These are phyloP conservation scores for Erythrobasidium hasegawianum DNA, from an alignment of 1,284 basidiomycete species.

Conservation along the genomic window DNA sequence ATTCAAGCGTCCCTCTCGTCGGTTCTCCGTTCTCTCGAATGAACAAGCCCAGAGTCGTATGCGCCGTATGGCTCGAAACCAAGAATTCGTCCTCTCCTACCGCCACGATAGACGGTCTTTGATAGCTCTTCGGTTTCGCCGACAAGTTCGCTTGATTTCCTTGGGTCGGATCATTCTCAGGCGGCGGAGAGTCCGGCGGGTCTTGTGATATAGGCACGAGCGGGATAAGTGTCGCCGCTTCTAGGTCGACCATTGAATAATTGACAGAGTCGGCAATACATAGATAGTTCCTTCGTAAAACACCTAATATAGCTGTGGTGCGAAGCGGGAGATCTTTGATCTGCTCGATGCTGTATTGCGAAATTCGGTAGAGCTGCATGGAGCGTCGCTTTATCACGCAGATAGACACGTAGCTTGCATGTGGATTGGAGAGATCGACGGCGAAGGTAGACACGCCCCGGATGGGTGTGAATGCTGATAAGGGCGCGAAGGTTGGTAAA, in stretches of 20 bases:
- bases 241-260: conserved; percentile 75
- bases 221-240: conserved; percentile 62
- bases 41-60: conserved; percentile 71
- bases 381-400: conserved; percentile 69
- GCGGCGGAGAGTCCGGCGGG: conserved; percentile 22
- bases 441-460: conserved; percentile 72
- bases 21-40: conserved; percentile 78
- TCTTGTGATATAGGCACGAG: conserved; percentile 72
- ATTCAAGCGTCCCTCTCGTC: conserved; percentile 79
- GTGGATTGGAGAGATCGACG: conserved; percentile 63
- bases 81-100: conserved; percentile 66
- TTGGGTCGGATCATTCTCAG: conserved; percentile 11
- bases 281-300: conserved; percentile 62
- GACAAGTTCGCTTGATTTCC: neutral
- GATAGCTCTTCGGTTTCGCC: conserved; percentile 20
- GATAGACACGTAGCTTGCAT: conserved; percentile 64
- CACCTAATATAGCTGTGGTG: conserved; percentile 59
- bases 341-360: conserved; percentile 58
- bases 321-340: conserved; percentile 79
- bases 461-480: conserved; percentile 67
- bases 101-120: conserved; percentile 27
- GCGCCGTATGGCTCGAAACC: conserved; percentile 48
- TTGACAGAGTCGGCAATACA: conserved; percentile 68
- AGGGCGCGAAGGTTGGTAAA: conserved; percentile 69
- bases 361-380: conserved; percentile 63